Evolutionary conservation across 2,329 filamentous ascomycete genomes (phyloP).

Genomic region (Arthrobotrys musiformis): DNA sequence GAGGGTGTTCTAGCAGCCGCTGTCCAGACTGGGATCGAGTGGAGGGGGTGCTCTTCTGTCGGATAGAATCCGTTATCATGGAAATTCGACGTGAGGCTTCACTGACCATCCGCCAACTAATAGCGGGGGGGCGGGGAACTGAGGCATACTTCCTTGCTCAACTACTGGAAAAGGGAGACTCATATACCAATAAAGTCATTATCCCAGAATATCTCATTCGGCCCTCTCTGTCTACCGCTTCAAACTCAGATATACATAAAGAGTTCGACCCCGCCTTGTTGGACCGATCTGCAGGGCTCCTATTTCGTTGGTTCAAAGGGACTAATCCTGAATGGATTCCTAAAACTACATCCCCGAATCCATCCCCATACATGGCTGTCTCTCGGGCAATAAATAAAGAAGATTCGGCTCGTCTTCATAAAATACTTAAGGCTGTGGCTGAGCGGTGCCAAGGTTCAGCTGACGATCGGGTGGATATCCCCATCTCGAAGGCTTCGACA

Average conservation of each 20-base stretch:
- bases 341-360: background rate
- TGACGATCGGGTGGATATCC: too few species aligned
- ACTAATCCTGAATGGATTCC: background rate
- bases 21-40: background rate
- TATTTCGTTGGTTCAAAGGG: constrained; percentile 15
- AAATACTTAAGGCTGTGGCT: background rate
- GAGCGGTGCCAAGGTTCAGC: too few species aligned
- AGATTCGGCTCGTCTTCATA: background rate
- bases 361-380: too few species aligned
- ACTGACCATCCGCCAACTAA: background rate
- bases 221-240: background rate
- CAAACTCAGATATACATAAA: background rate
- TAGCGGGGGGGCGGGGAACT: background rate
- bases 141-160: constrained; percentile 5
- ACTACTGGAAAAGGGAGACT: background rate
- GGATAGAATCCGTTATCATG: background rate
- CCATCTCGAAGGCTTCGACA: too few species aligned
- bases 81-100: background rate
- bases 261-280: background rate
- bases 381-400: background rate
- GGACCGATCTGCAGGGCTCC: background rate
- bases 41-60: background rate
- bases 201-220: background rate
- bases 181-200: background rate
- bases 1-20: background rate